Evolutionary conservation across 2,329 filamentous ascomycete species (phyloP), one percentile per base, ranked within the genome.

Genomic region (Stemphylium lycopersici): DNA sequence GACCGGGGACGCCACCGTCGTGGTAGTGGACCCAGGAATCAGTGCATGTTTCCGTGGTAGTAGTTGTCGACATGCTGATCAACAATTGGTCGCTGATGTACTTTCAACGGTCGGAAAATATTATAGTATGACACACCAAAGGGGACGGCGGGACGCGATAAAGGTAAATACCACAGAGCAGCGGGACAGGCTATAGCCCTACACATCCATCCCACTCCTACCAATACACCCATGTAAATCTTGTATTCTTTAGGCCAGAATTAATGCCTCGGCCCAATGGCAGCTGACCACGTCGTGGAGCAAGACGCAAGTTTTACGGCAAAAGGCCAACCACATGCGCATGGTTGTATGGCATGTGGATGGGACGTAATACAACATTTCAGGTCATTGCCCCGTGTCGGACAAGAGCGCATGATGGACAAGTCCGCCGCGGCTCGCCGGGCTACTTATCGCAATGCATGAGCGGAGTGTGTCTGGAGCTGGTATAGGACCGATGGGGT

Each of bases 1-100:
- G 62, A 18, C 70, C 69, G 4, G 67, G 67, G 4, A 67, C 48
- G 1, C 69, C 69, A 20, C 70, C 69, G 56, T 72, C 69, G 15
- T 72, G 68, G 48, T 71, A 72, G 33, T 71, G 61, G 0, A 71
- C 66, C 58, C 65, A 71, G 4, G 48, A 52, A 29, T 58, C 52
- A 6, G 58, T 45, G 42, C 60, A 18, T 2, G 48, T 61, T 26
- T 62, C 22, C 10, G 55, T 61, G 24, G 51, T 48, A 3, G 50
- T 66, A 6, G 47, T 65, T 8, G 43, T 45, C 12, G 61, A 58
- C 58, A 66, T 56, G 16, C 3, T 54, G 4, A 3, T 31, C n/a
- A n/a, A n/a, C 11, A 4, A 47, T 20, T 6, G 20, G 32, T 38
- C 13, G 24, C 20, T 13, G 10, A 31, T 26, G 16, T 24, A 29